A percentile compares a stretch with the other conserved stretches of the same genome.
Conservation (phyloP, 495 filamentous ascomycete species). For the Xylaria acuta region DNA sequence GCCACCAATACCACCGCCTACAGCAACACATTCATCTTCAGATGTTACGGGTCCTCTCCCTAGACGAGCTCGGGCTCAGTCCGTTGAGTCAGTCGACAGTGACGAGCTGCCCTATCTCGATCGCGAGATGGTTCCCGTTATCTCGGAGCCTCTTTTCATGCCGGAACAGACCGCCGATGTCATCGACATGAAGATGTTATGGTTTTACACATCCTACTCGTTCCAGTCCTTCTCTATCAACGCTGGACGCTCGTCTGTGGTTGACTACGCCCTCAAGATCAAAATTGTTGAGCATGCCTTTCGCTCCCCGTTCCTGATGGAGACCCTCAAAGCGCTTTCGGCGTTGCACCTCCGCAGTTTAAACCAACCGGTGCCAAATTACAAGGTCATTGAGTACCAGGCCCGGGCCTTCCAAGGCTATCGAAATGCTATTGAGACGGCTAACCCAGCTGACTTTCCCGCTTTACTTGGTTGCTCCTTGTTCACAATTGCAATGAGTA, state of each 20-base stretch:
- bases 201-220: conserved; percentile 48
- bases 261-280: conserved; percentile 50
- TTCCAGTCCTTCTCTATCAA: conserved; percentile 49
- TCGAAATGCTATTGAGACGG: conserved; percentile 49
- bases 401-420: conserved; percentile 51
- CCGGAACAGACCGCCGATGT: conserved; percentile 35
- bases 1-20: conserved; percentile 21
- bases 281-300: conserved; percentile 55
- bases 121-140: conserved; percentile 26
- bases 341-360: conserved; percentile 50
- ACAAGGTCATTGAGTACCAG: conserved; percentile 47
- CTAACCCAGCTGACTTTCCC: conserved; percentile 46
- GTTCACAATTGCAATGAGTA: conserved; percentile 48
- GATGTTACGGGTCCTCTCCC: conserved; percentile 15
- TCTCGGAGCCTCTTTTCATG: conserved; percentile 47
- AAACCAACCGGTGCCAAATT: conserved; percentile 32
- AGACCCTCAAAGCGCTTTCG: conserved; percentile 54
- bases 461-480: conserved; percentile 52
- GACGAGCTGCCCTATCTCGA: background rate
- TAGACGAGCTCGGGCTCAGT: conserved; percentile 22
- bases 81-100: background rate
- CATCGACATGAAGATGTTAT: conserved; percentile 50
- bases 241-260: conserved; percentile 32
- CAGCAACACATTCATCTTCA: conserved; percentile 23
- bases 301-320: conserved; percentile 56